These are phyloP conservation scores for Citrus hindsii DNA, from an alignment of 345 rosid species.

Conservation along the genomic window DNA sequence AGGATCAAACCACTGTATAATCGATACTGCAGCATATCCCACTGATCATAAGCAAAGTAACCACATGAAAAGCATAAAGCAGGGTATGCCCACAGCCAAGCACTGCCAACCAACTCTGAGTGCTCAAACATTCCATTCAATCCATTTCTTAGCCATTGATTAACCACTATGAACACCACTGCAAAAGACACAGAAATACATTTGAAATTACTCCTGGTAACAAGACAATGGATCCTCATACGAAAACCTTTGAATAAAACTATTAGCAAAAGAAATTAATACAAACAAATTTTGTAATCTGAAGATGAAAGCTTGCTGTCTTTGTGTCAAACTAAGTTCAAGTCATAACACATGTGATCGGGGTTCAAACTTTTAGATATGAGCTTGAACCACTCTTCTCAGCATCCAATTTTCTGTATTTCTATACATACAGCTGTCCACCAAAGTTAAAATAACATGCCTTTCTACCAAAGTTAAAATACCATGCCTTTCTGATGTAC, in stretches of 20 bases:
- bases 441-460: neutral
- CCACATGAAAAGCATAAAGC: slow-evolving; percentile 89
- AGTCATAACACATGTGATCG: neutral
- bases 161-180: slow-evolving; percentile 67
- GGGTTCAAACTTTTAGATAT: neutral
- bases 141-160: slow-evolving; percentile 47
- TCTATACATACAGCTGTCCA: neutral
- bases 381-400: neutral
- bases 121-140: slow-evolving; percentile 65
- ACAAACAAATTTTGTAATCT: neutral
- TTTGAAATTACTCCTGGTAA: neutral
- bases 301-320: neutral
- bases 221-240: neutral
- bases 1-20: slow-evolving; percentile 73
- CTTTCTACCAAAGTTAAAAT: no score
- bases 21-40: slow-evolving; percentile 80
- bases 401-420: neutral
- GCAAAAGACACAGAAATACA: slow-evolving; percentile 20
- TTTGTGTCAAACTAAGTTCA: neutral
- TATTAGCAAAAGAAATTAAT: neutral
- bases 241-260: neutral
- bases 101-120: slow-evolving; percentile 48
- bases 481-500: neutral
- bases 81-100: slow-evolving; percentile 81
- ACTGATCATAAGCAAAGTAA: slow-evolving; percentile 92